Conservation (phyloP, 2,329 filamentous ascomycete genomes). For the Myriosclerotinia curreyana region DNA sequence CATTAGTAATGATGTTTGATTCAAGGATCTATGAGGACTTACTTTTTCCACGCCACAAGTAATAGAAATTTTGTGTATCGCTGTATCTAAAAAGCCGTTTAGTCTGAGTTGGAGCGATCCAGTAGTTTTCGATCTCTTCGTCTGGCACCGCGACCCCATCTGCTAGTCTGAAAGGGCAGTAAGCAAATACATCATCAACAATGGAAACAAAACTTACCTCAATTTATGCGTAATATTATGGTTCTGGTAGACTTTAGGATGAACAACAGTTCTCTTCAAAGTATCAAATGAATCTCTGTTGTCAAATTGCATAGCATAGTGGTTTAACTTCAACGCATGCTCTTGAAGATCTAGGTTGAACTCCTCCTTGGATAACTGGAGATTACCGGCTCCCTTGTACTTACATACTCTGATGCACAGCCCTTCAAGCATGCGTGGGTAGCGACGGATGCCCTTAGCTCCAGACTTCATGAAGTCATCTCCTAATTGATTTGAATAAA, state of each 20-base stretch:
- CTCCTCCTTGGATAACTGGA: neutral
- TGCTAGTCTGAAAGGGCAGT: neutral
- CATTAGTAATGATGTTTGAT: neutral
- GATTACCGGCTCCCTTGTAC: neutral
- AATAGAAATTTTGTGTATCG: slow-evolving; percentile 1
- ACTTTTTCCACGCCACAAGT: slow-evolving; percentile 11
- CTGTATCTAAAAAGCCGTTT: neutral
- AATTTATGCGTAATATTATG: slow-evolving; percentile 10
- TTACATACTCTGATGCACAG: slow-evolving; percentile 9
- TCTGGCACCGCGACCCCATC: neutral
- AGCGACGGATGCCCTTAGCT: neutral
- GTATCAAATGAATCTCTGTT: neutral
- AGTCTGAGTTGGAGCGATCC: neutral
- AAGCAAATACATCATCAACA: neutral
- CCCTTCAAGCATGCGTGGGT: slow-evolving; percentile 1
- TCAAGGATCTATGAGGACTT: neutral
- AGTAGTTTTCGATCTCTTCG: neutral
- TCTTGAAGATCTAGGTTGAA: neutral
- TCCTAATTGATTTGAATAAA: neutral
- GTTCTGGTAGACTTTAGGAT: neutral
- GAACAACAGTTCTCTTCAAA: neutral
- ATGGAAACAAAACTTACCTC: neutral
- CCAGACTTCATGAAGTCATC: neutral
- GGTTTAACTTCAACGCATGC: neutral
- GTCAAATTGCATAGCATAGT: neutral